phyloP scores from a whole-genome alignment of 2,329 filamentous ascomycete species.

The Cladosporium sp. region DNA sequence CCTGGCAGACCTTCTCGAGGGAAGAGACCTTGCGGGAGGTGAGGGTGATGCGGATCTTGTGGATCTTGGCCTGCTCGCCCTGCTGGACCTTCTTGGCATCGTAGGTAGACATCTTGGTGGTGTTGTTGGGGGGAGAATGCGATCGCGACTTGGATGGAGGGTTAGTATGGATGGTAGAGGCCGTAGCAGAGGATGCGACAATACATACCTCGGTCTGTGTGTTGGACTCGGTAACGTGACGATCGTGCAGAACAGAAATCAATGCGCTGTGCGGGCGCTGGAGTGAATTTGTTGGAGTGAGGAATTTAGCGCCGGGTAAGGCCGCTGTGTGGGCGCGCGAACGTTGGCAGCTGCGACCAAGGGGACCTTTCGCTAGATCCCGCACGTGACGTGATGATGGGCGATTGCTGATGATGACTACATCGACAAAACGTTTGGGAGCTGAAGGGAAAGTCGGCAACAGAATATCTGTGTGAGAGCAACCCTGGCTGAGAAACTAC shows the following conservation, averaged over 20 bases:
- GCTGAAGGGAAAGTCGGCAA: conserved; percentile 4
- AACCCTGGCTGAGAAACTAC: neutral
- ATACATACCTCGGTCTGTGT: conserved; percentile 33
- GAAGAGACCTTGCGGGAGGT: conserved; percentile 91
- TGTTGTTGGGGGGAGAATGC: conserved; percentile 23
- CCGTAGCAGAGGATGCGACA: neutral
- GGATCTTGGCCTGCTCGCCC: conserved; percentile 88
- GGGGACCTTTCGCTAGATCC: neutral
- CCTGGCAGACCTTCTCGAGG: conserved; percentile 96
- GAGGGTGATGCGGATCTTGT: conserved; percentile 98
- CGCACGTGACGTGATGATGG: conserved; percentile 6
- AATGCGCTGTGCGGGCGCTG: conserved; percentile 23
- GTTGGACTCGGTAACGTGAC: conserved; percentile 56
- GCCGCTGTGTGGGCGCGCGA: conserved; percentile 19
- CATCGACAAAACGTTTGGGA: conserved; percentile 4
- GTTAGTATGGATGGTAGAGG: conserved; percentile 24
- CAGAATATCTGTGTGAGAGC: neutral
- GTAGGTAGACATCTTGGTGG: conserved; percentile 81
- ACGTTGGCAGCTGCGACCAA: conserved; percentile 1
- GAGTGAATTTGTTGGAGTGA: conserved; percentile 10
- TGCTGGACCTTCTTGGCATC: conserved; percentile 88
- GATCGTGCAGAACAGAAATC: conserved; percentile 42
- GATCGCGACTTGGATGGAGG: conserved; percentile 31
- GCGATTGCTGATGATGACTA: conserved; percentile 9
- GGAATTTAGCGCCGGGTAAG: neutral